Base-by-base conservation (phyloP, 345 rosid species). In the Aegle marmelos region DNA sequence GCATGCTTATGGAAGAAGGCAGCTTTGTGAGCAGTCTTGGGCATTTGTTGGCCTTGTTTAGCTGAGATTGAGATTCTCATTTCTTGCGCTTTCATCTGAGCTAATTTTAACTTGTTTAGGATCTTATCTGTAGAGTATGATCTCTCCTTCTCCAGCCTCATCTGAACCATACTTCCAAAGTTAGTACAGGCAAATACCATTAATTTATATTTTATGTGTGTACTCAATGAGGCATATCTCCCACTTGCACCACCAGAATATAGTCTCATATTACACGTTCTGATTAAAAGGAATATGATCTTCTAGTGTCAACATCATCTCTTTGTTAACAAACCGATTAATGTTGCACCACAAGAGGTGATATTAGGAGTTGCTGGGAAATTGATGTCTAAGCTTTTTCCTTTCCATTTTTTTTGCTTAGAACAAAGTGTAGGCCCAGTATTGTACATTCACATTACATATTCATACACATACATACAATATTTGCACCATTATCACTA, bases 131-230 rank as follows among this genome's bases (percentile, higher is more conserved):
- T 89, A 17, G 94, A 90, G 37, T 89, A 82, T 68, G 98, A 85
- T 81, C 93, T 92, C 94, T 92, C 91, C 88, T 90, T 94, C 81
- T 96, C 99, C 75, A 94, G 82, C 74, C 91, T 89, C 91, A 91
- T 90, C 99, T 96, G 86, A 61, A 68, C 22, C 64, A 61, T 33
- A n/a, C 30, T 50, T 41, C 13, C 5, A 22, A 4, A 14, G 59
- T 69, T 53, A 70, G 81, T 69, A 36, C 60, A 59, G 22, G 25
- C 27, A 39, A 39, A 41, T 9, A 61, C 7, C 30, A 53, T 22
- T 61, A 62, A 73, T 11, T 34, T 19, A 24, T 50, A 10, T 7
- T 41, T 53, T 65, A 13, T 11, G 25, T 6, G 41, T 22, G 22
- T 0, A 28, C 59, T 27, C 9, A 22, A 11, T 9, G n/a, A 56